A percentile compares a stretch with the other conserved stretches of the same genome.
These are phyloP conservation scores for Chaetoceros muelleri DNA, from an alignment of 108 stramenopile genomes.

Conservation along the genomic window DNA sequence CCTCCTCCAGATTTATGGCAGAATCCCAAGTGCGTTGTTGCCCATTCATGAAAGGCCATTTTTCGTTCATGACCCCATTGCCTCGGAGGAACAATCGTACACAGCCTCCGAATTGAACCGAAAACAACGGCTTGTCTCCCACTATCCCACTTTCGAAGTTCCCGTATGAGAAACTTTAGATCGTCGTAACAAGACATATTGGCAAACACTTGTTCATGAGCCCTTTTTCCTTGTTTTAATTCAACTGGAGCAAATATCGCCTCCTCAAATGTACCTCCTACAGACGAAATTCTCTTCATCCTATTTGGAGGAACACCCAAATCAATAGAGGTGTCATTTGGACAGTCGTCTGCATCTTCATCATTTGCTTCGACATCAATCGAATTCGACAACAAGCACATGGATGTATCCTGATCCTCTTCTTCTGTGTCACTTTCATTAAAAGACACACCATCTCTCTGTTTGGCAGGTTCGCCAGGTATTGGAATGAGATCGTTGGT, in stretches of 20 bases:
- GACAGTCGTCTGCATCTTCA: background rate
- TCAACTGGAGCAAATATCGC: background rate
- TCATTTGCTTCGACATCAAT: background rate
- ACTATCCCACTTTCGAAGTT: slow-evolving; percentile 27
- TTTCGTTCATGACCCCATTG: slow-evolving; percentile 38
- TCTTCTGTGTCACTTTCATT: too few species aligned
- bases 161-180: slow-evolving; percentile 49
- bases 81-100: slow-evolving; percentile 43
- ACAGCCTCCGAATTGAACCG: slow-evolving; percentile 26
- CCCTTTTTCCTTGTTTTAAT: background rate
- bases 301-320: background rate
- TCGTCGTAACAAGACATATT: slow-evolving; percentile 56
- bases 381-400: too few species aligned
- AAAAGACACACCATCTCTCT: too few species aligned
- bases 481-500: too few species aligned
- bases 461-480: too few species aligned
- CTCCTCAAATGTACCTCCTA: background rate
- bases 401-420: too few species aligned
- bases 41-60: slow-evolving; percentile 44
- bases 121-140: slow-evolving; percentile 18
- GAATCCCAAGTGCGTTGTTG: slow-evolving; percentile 39
- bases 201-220: slow-evolving; percentile 21
- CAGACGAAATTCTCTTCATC: background rate
- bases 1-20: slow-evolving; percentile 43
- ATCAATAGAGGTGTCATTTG: background rate